Evolutionary conservation across 352 stramenopile species (phyloP).

Genomic region (Globisporangium cederbergense): DNA sequence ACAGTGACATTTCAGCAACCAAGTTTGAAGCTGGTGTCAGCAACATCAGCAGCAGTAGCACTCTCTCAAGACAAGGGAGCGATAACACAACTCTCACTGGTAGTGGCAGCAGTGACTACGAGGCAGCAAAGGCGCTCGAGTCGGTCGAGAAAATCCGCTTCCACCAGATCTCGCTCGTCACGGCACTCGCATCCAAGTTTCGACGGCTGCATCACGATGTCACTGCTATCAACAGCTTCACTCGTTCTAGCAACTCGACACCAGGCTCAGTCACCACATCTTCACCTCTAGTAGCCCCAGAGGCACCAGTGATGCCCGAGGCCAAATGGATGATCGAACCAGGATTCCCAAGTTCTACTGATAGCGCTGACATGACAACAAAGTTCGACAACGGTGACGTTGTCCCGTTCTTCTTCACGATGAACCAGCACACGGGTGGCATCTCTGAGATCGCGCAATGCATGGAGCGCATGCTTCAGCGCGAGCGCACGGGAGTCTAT

Average conservation of each 20-base stretch:
- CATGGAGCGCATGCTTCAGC: conserved; percentile 54
- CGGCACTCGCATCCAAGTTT: conserved; percentile 29
- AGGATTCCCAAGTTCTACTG: neutral
- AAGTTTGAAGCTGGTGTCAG: neutral
- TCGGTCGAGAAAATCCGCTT: conserved; percentile 46
- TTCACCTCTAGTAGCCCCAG: neutral
- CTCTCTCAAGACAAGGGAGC: neutral
- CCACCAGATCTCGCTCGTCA: conserved; percentile 42
- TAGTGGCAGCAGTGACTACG: conserved; percentile 11
- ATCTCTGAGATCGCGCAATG: conserved; percentile 29
- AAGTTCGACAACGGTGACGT: conserved; percentile 36
- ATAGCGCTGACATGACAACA: conserved; percentile 12
- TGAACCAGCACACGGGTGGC: conserved; percentile 22
- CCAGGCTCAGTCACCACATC: neutral
- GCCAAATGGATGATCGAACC: conserved; percentile 15
- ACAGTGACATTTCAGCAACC: neutral
- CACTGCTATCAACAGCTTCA: neutral
- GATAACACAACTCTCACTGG: neutral
- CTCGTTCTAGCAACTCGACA: neutral
- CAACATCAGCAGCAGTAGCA: neutral
- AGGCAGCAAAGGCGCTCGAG: conserved; percentile 18
- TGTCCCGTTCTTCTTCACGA: conserved; percentile 47
- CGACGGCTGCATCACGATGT: neutral
- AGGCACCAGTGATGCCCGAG: neutral
- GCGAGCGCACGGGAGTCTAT: conserved; percentile 41